phyloP scores from a whole-genome alignment of 2,329 filamentous ascomycete species.

The Ambrosiella beaveri region DNA sequence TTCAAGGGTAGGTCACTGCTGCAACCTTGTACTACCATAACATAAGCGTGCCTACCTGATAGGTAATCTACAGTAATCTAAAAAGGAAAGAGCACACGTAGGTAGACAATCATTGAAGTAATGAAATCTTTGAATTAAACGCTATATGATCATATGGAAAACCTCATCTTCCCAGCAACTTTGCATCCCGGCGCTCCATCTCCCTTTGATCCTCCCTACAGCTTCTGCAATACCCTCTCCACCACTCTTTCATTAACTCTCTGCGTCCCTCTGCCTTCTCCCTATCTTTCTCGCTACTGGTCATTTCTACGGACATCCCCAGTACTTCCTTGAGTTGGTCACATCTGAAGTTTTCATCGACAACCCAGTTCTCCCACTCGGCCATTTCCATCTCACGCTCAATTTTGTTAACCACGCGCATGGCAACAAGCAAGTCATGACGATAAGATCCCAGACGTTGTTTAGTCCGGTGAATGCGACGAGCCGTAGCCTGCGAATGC shows the following conservation, averaged over 20 bases:
- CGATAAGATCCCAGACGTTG: slow-evolving; percentile 70
- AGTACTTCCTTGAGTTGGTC: slow-evolving; percentile 30
- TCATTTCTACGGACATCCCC: neutral
- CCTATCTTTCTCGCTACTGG: neutral
- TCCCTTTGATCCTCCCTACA: slow-evolving; percentile 29
- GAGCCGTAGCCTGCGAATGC: slow-evolving; percentile 26
- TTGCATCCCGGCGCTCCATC: slow-evolving; percentile 12
- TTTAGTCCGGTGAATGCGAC: slow-evolving; percentile 58
- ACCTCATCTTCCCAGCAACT: neutral
- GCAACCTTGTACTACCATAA: no score
- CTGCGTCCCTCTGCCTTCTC: neutral
- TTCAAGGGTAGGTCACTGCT: no score
- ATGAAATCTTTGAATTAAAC: no score
- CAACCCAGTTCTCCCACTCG: slow-evolving; percentile 88
- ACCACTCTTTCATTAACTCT: slow-evolving; percentile 27
- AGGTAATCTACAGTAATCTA: no score
- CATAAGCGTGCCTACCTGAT: no score
- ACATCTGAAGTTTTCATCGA: slow-evolving; percentile 62
- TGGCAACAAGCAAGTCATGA: slow-evolving; percentile 77
- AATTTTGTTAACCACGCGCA: slow-evolving; percentile 76
- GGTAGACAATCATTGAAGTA: no score
- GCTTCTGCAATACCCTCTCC: slow-evolving; percentile 38
- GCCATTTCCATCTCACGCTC: slow-evolving; percentile 71
- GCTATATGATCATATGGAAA: no score
- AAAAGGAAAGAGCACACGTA: no score